Evolutionary conservation across 352 stramenopile genomes (phyloP), one percentile per base, ranked within the genome.

Genomic region (Aphanomyces astaci): DNA sequence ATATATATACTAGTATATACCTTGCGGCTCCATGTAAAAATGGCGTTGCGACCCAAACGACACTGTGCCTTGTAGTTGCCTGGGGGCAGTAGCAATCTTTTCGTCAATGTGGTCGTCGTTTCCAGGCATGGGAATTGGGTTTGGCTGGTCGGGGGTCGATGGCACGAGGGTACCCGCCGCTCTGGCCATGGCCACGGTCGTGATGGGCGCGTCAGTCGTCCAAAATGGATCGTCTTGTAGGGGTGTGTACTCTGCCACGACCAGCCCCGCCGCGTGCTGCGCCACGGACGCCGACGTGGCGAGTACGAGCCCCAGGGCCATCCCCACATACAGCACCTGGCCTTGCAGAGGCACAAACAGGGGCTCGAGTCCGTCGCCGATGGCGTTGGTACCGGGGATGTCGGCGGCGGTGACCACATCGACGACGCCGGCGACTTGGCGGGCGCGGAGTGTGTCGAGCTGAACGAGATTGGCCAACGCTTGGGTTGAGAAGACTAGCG

Each of bases 21-120:
- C 59, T 66, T 86, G 78, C 15, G 78, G 75, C 60, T 86, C 78
- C 75, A 86, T 80, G 72, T 86, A 83, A 51, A 86, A 84, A 66
- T 86, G 78, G 55, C 77, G 78, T 57, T 86, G 78, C 0, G 72
- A 71, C 1, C 71, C 76, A 9, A 80, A 71, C 11, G 68, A 36
- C n/a, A 86, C 32, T 11, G 33, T 30, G 0, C 76, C 74, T 13
- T 22, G 64, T 15, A 78, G 49, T 9, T 40, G 62, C 27, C 67
- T 39, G 39, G 67, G 63, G 51, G 66, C 68, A 2, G 49, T 28
- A 22, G 63, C 55, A 2, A 83, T 49, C 49, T 74, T 75, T 1
- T 69, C 28, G 9, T 62, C 49, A 7, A 77, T 62, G 15, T 71
- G 25, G 33, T 75, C 76, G n/a, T 79, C 63, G 45, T 72, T 63